Evolutionary conservation across 371 early-diverging fungal species (phyloP).

Genomic region (Mucor plumbeus): DNA sequence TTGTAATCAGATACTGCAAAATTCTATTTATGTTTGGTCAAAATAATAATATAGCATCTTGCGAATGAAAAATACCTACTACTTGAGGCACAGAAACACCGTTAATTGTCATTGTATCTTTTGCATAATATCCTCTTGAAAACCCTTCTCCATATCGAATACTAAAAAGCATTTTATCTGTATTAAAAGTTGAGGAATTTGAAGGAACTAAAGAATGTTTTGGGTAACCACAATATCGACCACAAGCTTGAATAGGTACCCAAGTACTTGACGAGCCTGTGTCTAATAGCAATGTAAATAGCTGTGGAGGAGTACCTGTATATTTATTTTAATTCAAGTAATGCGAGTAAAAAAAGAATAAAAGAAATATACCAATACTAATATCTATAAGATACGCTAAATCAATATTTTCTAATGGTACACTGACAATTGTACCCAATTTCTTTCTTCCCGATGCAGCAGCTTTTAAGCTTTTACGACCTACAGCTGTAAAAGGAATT

Average conservation of each 20-base stretch:
- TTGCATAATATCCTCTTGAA: conserved; percentile 41
- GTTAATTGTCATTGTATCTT: conserved; percentile 42
- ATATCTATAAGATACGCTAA: conserved; percentile 48
- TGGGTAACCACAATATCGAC: conserved; percentile 43
- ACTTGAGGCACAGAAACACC: conserved; percentile 32
- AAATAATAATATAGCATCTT: neutral
- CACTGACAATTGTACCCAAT: conserved; percentile 14
- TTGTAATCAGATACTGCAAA: conserved; percentile 49
- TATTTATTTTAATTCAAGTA: neutral
- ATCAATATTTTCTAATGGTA: conserved; percentile 34
- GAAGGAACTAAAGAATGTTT: conserved; percentile 28
- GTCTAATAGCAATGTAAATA: conserved; percentile 47
- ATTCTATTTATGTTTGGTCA: conserved; percentile 18
- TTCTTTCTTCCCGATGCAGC: conserved; percentile 1
- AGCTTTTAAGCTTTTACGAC: conserved; percentile 15
- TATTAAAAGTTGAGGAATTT: conserved; percentile 29
- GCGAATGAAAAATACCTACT: conserved; percentile 23
- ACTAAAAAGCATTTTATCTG: conserved; percentile 27
- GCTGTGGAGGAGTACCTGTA: conserved; percentile 47
- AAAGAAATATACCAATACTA: conserved; percentile 32
- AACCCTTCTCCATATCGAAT: conserved; percentile 53
- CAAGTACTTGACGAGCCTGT: conserved; percentile 56
- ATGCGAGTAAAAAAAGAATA: neutral
- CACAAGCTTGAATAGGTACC: conserved; percentile 45
- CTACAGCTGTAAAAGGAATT: conserved; percentile 29